Conservation (phyloP, 495 filamentous ascomycete genomes). For the Hypoxylon intermedium region DNA sequence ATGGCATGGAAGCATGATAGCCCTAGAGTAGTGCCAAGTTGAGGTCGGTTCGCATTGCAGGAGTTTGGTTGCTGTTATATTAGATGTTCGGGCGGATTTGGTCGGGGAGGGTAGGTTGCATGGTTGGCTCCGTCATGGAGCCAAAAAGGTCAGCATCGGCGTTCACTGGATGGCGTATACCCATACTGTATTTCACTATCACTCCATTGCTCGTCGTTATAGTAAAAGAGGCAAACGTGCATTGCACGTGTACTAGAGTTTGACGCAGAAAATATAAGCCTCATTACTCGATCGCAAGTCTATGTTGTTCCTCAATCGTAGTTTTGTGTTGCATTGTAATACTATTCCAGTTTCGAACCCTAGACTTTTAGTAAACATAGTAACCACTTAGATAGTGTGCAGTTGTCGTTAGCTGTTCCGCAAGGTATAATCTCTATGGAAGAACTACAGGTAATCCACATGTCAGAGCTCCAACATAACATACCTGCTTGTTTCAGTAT, state of each 20-base stretch:
- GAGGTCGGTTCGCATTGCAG: neutral
- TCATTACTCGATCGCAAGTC: too few relatives aligned
- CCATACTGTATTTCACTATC: constrained; percentile 3
- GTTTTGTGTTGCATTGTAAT: too few relatives aligned
- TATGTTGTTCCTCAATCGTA: too few relatives aligned
- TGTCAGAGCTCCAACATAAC: too few relatives aligned
- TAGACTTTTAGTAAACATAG: too few relatives aligned
- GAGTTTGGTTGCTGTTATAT: constrained; percentile 7
- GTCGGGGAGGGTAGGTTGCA: neutral
- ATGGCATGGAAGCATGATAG: neutral
- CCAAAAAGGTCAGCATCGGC: constrained; percentile 7
- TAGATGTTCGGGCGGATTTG: neutral
- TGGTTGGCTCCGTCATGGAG: constrained; percentile 1
- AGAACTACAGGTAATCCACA: too few relatives aligned
- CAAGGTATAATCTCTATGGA: too few relatives aligned
- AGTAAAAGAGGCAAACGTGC: neutral
- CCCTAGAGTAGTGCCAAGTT: neutral
- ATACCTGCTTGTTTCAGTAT: too few relatives aligned
- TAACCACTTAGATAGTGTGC: too few relatives aligned
- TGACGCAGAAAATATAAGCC: neutral
- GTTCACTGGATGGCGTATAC: constrained; percentile 33
- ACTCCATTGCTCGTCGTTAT: neutral
- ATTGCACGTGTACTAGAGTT: neutral
- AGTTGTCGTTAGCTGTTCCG: too few relatives aligned
- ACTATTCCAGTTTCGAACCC: too few relatives aligned